Evolutionary conservation across 1,139 yeast genomes (phyloP).

Genomic region (Maudiozyma humilis): DNA sequence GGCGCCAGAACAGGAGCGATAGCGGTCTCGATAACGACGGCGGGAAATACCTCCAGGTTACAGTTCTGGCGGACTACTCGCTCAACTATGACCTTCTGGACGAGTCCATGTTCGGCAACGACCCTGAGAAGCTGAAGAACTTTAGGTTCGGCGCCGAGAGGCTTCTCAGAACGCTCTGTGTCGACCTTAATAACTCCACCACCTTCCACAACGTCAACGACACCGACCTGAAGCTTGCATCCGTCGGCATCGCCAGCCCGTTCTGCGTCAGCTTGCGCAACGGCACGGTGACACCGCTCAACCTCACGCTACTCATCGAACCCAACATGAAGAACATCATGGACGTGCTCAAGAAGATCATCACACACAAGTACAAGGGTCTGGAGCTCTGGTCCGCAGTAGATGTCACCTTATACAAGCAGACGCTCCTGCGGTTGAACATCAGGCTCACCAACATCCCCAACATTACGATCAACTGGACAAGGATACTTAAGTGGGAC

Average conservation of each 20-base stretch:
- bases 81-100: slow-evolving; percentile 18
- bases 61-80: slow-evolving; percentile 14
- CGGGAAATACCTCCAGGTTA: slow-evolving; percentile 21
- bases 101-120: slow-evolving; percentile 3
- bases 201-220: slow-evolving; percentile 18
- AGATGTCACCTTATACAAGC: slow-evolving; percentile 18
- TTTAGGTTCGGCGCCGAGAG: slow-evolving; percentile 15
- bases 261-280: slow-evolving; percentile 22
- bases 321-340: slow-evolving; percentile 24
- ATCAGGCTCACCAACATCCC: slow-evolving; percentile 9
- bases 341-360: slow-evolving; percentile 22
- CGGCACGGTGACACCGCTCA: slow-evolving; percentile 16
- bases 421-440: slow-evolving; percentile 1
- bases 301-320: slow-evolving; percentile 19
- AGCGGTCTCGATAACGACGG: slow-evolving; percentile 15
- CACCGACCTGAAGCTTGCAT: slow-evolving; percentile 13
- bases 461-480: slow-evolving; percentile 28
- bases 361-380: slow-evolving; percentile 22
- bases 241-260: slow-evolving; percentile 15
- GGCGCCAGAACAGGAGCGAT: slow-evolving; percentile 18
- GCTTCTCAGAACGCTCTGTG: slow-evolving; percentile 18
- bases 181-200: slow-evolving; percentile 20
- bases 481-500: slow-evolving; percentile 23
- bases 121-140: slow-evolving; percentile 10
- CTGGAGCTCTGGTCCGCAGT: slow-evolving; percentile 23